Conservation (phyloP, 805 yeast genomes). For the Lachancea kluyveri region DNA sequence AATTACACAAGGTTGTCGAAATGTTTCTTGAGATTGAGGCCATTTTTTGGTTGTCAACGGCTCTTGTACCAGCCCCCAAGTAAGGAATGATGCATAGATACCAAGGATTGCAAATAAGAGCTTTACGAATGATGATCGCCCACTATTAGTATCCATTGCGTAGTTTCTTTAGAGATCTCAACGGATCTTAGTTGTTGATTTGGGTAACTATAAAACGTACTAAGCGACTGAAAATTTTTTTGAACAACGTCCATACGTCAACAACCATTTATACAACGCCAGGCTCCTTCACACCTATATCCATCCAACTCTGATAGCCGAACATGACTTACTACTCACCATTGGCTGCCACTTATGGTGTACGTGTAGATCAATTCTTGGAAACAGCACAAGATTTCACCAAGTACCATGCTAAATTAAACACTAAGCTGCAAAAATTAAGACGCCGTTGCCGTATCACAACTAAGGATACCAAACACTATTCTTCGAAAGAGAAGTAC, state of each 20-base stretch:
- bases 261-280: too few species aligned
- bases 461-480: constrained; percentile 61
- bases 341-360: constrained; percentile 36
- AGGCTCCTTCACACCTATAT: too few species aligned
- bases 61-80: constrained; percentile 93
- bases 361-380: constrained; percentile 56
- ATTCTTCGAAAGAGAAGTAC: constrained; percentile 42
- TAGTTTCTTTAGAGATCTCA: too few species aligned
- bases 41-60: constrained; percentile 73
- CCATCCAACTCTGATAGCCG: too few species aligned
- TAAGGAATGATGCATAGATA: constrained; percentile 76
- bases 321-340: constrained; percentile 27
- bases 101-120: constrained; percentile 42
- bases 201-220: constrained; percentile 2
- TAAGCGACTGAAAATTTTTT: background rate
- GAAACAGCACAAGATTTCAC: constrained; percentile 64
- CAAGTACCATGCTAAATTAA: constrained; percentile 58
- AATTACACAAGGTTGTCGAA: constrained; percentile 74
- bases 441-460: constrained; percentile 61
- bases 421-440: constrained; percentile 53
- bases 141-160: too few species aligned
- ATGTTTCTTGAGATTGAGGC: constrained; percentile 47
- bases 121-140: constrained; percentile 7
- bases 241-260: too few species aligned
- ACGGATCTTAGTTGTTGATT: too few species aligned